Percentiles rank a stretch among this genome's conserved stretches.
Evolutionary conservation across 192 early-diverging fungal genomes (phyloP).

Genomic region (Umbelopsis sp.): DNA sequence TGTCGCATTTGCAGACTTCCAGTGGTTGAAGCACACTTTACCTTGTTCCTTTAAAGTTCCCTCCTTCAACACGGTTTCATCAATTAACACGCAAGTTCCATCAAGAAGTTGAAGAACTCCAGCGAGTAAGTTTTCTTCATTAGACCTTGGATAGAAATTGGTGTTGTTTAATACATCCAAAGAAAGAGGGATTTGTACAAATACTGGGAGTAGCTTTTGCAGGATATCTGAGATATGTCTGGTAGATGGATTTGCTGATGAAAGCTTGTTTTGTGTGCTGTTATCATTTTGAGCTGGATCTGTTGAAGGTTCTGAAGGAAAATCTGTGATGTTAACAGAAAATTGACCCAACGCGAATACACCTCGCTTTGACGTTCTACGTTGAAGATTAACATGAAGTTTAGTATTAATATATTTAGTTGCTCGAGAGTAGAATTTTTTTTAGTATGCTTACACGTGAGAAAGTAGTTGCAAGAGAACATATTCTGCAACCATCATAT

Average conservation of each 20-base stretch:
- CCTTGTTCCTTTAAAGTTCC: slow-evolving; percentile 67
- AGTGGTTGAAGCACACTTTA: slow-evolving; percentile 12
- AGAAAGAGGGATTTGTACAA: slow-evolving; percentile 63
- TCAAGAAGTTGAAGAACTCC: slow-evolving; percentile 67
- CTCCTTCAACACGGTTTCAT: slow-evolving; percentile 72
- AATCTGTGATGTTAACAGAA: slow-evolving; percentile 63
- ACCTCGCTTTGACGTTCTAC: slow-evolving; percentile 43
- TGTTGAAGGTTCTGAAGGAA: slow-evolving; percentile 27
- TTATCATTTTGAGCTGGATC: background rate
- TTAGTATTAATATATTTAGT: background rate
- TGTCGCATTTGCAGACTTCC: background rate
- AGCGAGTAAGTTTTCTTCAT: slow-evolving; percentile 54
- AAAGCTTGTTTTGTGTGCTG: background rate
- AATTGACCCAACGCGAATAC: slow-evolving; percentile 69
- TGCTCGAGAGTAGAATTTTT: too few species aligned
- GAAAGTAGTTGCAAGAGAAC: slow-evolving; percentile 71
- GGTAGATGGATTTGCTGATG: slow-evolving; percentile 31
- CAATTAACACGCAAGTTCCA: slow-evolving; percentile 62
- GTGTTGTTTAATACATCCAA: slow-evolving; percentile 61
- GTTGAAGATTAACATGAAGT: background rate
- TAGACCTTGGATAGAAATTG: slow-evolving; percentile 58
- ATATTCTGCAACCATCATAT: slow-evolving; percentile 67
- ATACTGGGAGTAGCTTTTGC: slow-evolving; percentile 52
- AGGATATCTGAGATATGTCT: slow-evolving; percentile 42
- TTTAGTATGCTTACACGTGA: slow-evolving; percentile 45